Base-by-base conservation (phyloP, 2,329 filamentous ascomycete genomes). In the Arthrobotrys iridis region DNA sequence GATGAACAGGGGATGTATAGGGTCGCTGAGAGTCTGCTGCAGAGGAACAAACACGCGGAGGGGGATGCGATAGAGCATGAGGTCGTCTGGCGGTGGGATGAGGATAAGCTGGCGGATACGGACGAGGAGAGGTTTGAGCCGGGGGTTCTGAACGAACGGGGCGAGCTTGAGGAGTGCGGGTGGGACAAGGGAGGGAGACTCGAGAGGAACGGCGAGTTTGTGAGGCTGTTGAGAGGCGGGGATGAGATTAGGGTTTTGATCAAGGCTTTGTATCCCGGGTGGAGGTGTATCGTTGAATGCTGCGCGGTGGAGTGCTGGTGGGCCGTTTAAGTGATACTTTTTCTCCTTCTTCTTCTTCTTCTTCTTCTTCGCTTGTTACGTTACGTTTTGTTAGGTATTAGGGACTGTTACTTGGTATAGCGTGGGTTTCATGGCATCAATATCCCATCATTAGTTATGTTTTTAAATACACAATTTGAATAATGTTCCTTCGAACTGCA, bases 231-330 rank as follows among this genome's bases (percentile, higher is more conserved):
- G 28, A 66, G 37, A 15, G 73, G 77, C n/a, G 68, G 65, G 4
- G 76, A 55, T 68, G 75, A 71, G 62, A 50, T 74, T 13, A 70
- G 50, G 33, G 70, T 75, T 66, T 26, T 77, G 33, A 78, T 74
- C 59, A 77, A 76, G 65, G 46, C 76, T 18, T 30, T 64, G 22
- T 62, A 55, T 64, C 73, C 65, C 15, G 77, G 71, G 55, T 79
- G 77, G 76, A 77, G 73, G 73, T 78, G 75, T 72, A 33, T 15
- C 13, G 48, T 70, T 60, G 24, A 76, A 15, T 46, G 43, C 35
- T 78, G 77, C 65, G 74, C 77, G 66, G 63, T 67, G 43, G 70
- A 77, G 67, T 77, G 33, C 30, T 77, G 41, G 43, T 73, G 77
- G 60, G 77, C 77, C 68, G 55, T 77, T 58, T 65, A 67, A n/a